Conservation (phyloP, 1,139 yeast genomes). For the Pichia cactophila region DNA sequence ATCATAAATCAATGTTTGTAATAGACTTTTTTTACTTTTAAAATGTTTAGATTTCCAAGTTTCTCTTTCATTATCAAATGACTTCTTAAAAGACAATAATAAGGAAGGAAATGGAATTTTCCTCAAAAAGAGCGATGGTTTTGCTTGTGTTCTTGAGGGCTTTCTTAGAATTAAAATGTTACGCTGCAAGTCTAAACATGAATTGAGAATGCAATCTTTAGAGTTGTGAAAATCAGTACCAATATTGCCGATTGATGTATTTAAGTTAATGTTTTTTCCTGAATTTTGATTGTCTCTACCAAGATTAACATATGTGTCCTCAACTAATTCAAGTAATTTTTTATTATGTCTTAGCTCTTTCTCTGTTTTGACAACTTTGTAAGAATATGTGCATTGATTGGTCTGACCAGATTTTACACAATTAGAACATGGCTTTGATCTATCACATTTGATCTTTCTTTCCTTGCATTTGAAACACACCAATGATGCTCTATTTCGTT, state of each 20-base stretch:
- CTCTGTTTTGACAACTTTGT: not conserved
- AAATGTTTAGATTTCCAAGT: slow-evolving; percentile 9
- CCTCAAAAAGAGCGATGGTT: slow-evolving; percentile 1
- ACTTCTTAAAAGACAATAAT: slow-evolving; percentile 1
- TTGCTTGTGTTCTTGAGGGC: slow-evolving; percentile 10
- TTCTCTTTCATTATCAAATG: slow-evolving; percentile 6
- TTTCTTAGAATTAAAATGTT: slow-evolving; percentile 3
- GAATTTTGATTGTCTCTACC: not conserved
- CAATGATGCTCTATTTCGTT: slow-evolving; percentile 11
- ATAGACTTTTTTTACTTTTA: not conserved
- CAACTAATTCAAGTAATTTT: not conserved
- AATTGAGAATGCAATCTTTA: not conserved
- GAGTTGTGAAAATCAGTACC: not conserved
- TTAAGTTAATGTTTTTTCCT: not conserved
- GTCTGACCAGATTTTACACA: slow-evolving; percentile 9
- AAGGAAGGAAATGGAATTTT: not conserved
- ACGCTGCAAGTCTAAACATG: not conserved
- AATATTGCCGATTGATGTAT: not conserved
- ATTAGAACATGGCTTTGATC: slow-evolving; percentile 12
- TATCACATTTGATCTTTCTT: slow-evolving; percentile 17
- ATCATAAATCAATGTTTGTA: not conserved
- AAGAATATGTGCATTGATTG: slow-evolving; percentile 4
- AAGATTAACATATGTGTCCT: not conserved
- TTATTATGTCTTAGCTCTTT: not conserved
- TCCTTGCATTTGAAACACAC: slow-evolving; percentile 15